A percentile compares a stretch with the other conserved stretches of the same genome.
These are phyloP conservation scores for Gaeumannomyces sp. DNA, from an alignment of 2,329 filamentous ascomycete genomes.

Conservation along the genomic window DNA sequence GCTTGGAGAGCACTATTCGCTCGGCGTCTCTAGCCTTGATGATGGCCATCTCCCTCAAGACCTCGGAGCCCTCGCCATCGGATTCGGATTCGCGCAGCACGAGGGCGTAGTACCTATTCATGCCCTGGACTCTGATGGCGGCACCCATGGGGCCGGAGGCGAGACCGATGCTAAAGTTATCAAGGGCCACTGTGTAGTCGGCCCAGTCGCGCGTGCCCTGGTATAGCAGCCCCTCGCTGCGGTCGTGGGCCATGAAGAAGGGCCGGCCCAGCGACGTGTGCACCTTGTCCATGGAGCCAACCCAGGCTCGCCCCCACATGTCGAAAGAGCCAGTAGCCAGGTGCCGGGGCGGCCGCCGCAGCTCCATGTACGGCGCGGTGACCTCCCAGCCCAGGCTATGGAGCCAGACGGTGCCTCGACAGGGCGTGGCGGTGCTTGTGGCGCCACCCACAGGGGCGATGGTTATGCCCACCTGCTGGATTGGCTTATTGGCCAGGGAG, in stretches of 20 bases:
- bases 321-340: constrained; percentile 8
- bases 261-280: constrained; percentile 14
- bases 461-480: constrained; percentile 21
- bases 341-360: constrained; percentile 8
- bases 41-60: background rate
- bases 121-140: constrained; percentile 20
- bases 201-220: constrained; percentile 28
- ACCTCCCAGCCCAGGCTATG: constrained; percentile 18
- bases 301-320: constrained; percentile 24
- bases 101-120: constrained; percentile 26
- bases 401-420: constrained; percentile 15
- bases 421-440: background rate
- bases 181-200: constrained; percentile 20
- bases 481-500: constrained; percentile 18
- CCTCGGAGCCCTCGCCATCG: too few relatives aligned
- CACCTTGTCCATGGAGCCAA: constrained; percentile 20
- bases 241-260: constrained; percentile 23
- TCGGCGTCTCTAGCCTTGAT: background rate
- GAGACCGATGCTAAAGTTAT: constrained; percentile 20
- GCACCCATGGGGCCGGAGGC: constrained; percentile 20
- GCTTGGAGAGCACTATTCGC: background rate
- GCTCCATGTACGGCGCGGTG: constrained; percentile 14
- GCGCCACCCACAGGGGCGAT: constrained; percentile 9
- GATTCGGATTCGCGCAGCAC: constrained; percentile 14
- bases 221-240: constrained; percentile 24